A percentile compares a stretch with the other conserved stretches of the same genome.
These are phyloP conservation scores for Jimgerdemannia flammicorona DNA, from an alignment of 192 early-diverging fungal species.

Conservation along the genomic window DNA sequence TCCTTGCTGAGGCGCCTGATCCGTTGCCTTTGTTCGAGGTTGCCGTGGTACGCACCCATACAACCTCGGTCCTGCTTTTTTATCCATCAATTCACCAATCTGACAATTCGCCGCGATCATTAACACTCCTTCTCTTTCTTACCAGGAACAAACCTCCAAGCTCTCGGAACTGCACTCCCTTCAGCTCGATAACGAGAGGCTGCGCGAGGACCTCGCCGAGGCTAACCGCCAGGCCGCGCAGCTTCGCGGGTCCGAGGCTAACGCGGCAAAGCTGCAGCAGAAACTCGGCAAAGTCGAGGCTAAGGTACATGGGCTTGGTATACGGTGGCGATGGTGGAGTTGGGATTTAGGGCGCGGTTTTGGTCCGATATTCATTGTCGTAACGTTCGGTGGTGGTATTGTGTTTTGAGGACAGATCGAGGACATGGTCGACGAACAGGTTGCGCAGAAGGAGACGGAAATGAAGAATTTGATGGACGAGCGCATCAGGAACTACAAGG, in stretches of 20 bases:
- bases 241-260: conserved; percentile 40
- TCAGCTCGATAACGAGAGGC: conserved; percentile 47
- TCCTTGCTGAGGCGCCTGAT: conserved; percentile 79
- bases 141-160: conserved; percentile 46
- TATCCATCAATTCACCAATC: neutral
- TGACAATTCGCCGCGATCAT: neutral
- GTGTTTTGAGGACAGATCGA: conserved; percentile 39
- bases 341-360: neutral
- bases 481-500: conserved; percentile 76
- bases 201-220: conserved; percentile 50
- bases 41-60: conserved; percentile 35
- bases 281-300: conserved; percentile 58
- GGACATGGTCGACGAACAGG: conserved; percentile 64
- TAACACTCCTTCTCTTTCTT: too few species aligned
- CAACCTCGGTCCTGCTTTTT: too few species aligned
- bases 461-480: conserved; percentile 74
- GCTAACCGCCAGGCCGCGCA: conserved; percentile 37
- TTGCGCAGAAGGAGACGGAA: conserved; percentile 64
- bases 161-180: conserved; percentile 40
- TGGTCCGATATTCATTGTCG: neutral
- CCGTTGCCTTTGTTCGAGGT: conserved; percentile 69
- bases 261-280: conserved; percentile 45
- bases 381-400: neutral
- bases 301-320: conserved; percentile 18
- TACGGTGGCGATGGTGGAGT: too few species aligned